phyloP scores from a whole-genome alignment of 169 alveolate genomes.

The Plasmodium billcollinsi region DNA sequence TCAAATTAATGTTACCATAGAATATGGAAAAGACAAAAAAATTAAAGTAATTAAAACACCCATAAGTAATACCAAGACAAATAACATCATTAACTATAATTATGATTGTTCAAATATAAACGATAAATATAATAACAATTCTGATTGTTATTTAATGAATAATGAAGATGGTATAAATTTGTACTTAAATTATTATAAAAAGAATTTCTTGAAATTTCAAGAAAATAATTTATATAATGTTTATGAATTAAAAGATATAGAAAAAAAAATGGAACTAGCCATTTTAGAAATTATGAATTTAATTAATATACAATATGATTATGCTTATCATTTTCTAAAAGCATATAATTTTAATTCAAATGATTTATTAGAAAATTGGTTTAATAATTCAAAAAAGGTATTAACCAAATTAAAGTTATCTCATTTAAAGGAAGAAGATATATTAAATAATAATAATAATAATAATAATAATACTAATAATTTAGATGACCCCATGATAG shows the following conservation, averaged over 20 bases:
- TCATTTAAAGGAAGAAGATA: slow-evolving; percentile 28
- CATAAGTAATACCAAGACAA: background rate
- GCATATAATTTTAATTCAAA: slow-evolving; percentile 43
- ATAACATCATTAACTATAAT: background rate
- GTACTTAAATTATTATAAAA: slow-evolving; percentile 31
- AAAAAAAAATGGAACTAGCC: slow-evolving; percentile 32
- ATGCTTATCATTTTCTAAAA: slow-evolving; percentile 52
- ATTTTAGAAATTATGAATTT: slow-evolving; percentile 14
- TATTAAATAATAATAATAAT: background rate
- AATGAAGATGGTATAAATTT: slow-evolving; percentile 37
- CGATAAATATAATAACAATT: background rate
- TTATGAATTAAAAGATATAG: slow-evolving; percentile 13
- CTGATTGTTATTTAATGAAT: background rate
- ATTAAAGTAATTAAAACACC: slow-evolving; percentile 26
- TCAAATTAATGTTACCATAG: slow-evolving; percentile 19
- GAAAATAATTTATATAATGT: slow-evolving; percentile 31
- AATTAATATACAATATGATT: slow-evolving; percentile 23
- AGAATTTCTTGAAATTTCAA: slow-evolving; percentile 15
- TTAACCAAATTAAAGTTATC: slow-evolving; percentile 7
- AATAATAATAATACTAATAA: background rate
- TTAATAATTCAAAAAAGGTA: slow-evolving; percentile 35
- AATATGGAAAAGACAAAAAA: slow-evolving; percentile 36
- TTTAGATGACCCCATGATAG: background rate
- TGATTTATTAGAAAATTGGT: slow-evolving; percentile 48
- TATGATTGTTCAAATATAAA: background rate